phyloP scores from a whole-genome alignment of 345 rosid species.

The Mercurialis annua region DNA sequence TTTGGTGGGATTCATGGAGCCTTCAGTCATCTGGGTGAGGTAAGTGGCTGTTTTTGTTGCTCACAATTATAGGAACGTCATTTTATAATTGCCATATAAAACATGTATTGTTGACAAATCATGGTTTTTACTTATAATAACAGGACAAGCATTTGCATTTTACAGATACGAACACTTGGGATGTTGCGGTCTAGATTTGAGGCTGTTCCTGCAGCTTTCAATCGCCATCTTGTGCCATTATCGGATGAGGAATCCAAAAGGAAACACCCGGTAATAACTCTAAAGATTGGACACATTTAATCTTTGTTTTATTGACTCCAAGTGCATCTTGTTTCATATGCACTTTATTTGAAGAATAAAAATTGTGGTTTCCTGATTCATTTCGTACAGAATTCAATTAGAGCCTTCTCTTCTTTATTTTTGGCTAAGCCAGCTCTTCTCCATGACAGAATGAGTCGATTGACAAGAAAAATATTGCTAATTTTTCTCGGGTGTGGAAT shows the following conservation, averaged over 20 bases:
- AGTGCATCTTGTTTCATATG: background rate
- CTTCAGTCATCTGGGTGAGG: slow-evolving; percentile 97
- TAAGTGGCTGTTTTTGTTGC: slow-evolving; percentile 32
- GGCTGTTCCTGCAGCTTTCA: slow-evolving; percentile 63
- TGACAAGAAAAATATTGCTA: slow-evolving; percentile 52
- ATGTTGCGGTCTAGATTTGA: slow-evolving; percentile 92
- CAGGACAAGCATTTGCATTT: slow-evolving; percentile 20
- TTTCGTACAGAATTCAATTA: background rate
- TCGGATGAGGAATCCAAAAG: slow-evolving; percentile 30
- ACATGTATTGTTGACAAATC: slow-evolving; percentile 7
- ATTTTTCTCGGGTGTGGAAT: slow-evolving; percentile 89
- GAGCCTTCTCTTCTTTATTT: slow-evolving; percentile 8
- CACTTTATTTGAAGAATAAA: background rate
- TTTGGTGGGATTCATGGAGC: slow-evolving; percentile 97
- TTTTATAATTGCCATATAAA: slow-evolving; percentile 4
- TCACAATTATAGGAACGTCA: background rate
- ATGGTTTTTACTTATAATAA: slow-evolving; percentile 15
- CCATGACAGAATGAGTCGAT: slow-evolving; percentile 50
- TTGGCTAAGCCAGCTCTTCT: slow-evolving; percentile 20
- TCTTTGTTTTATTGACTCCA: background rate
- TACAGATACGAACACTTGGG: slow-evolving; percentile 89
- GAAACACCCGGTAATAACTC: slow-evolving; percentile 25
- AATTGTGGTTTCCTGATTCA: background rate
- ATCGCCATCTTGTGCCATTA: slow-evolving; percentile 59
- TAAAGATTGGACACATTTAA: background rate